phyloP scores from a whole-genome alignment of 208 protist genomes.

The Paratrypanosoma confusum region DNA sequence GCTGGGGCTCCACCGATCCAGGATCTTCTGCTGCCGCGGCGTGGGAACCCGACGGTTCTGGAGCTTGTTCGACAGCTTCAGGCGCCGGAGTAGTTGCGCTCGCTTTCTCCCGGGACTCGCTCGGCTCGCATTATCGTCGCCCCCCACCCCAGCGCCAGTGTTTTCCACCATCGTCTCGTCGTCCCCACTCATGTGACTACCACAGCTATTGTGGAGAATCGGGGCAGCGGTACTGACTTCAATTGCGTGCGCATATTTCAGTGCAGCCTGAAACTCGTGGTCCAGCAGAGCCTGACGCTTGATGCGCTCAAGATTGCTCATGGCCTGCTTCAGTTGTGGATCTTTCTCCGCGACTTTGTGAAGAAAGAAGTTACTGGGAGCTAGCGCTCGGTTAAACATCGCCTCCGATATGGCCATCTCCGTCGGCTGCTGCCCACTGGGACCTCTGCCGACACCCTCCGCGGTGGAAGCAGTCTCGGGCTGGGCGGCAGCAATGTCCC shows the following conservation, averaged over 20 bases:
- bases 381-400: conserved; percentile 42
- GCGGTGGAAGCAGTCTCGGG: background rate
- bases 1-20: too few relatives aligned
- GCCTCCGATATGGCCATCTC: conserved; percentile 15
- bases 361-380: conserved; percentile 58
- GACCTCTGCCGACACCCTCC: background rate
- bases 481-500: background rate
- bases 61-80: too few relatives aligned
- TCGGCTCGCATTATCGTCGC: background rate
- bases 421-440: background rate
- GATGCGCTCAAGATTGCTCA: conserved; percentile 59
- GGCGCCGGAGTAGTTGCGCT: too few relatives aligned
- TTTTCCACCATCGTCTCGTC: too few relatives aligned
- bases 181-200: too few relatives aligned
- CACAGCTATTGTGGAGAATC: conserved; percentile 15
- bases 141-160: background rate
- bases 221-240: conserved; percentile 30
- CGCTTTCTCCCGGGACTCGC: too few relatives aligned
- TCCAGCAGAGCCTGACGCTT: conserved; percentile 61
- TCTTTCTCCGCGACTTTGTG: conserved; percentile 36
- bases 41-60: too few relatives aligned
- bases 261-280: conserved; percentile 57
- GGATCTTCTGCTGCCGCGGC: too few relatives aligned
- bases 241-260: conserved; percentile 34
- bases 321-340: conserved; percentile 17